A percentile compares a stretch with the other conserved stretches of the same genome.
phyloP scores from a whole-genome alignment of 2,329 filamentous ascomycete species.

The Aureobasidium sp. region DNA sequence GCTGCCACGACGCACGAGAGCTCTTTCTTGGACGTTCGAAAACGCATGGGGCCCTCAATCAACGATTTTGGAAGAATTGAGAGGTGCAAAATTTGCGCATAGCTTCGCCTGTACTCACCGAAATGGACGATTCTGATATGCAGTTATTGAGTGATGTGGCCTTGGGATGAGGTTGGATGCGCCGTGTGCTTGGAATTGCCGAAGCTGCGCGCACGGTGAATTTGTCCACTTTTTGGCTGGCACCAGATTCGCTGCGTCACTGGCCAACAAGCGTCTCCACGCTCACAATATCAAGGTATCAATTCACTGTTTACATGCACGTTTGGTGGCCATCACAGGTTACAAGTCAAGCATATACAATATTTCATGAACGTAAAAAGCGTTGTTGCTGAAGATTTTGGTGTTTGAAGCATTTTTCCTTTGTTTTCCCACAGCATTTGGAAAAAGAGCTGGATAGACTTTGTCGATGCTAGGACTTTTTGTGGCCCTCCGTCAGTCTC shows the following conservation, averaged over 20 bases:
- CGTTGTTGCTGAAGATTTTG: constrained; percentile 14
- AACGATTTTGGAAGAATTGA: neutral
- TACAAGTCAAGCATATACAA: constrained; percentile 4
- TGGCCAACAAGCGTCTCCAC: neutral
- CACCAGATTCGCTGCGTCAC: neutral
- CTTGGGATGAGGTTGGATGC: constrained; percentile 4
- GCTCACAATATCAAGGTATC: neutral
- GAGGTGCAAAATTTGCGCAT: constrained; percentile 3
- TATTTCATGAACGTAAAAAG: constrained; percentile 14
- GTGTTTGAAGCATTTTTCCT: constrained; percentile 15
- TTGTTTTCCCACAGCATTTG: constrained; percentile 12
- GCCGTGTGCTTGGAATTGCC: constrained; percentile 8
- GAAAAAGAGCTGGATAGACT: constrained; percentile 11
- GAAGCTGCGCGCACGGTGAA: constrained; percentile 10
- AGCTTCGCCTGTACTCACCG: constrained; percentile 11
- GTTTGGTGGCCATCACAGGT: neutral
- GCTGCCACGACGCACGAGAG: neutral
- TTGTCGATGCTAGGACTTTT: constrained; percentile 16
- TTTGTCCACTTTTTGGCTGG: neutral
- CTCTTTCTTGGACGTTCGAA: neutral
- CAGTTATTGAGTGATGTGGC: neutral
- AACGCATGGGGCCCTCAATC: neutral
- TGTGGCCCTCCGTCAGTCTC: constrained; percentile 8
- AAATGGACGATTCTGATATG: constrained; percentile 4
- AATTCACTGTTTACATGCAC: constrained; percentile 10